Conservation (phyloP, 1,284 basidiomycete species). For the Heterobasidion parviporum region DNA sequence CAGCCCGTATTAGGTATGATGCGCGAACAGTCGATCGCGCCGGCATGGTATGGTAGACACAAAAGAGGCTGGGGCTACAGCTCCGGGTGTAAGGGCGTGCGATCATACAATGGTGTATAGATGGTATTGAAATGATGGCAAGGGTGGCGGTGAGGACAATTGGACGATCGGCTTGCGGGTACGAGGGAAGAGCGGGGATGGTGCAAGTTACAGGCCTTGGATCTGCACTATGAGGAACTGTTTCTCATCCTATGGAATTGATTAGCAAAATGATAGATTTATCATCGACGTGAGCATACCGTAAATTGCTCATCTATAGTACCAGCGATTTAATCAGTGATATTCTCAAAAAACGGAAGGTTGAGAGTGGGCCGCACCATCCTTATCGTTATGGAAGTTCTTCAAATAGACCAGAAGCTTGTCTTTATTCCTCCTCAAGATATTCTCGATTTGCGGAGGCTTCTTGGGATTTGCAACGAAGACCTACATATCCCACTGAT, state of each 20-base stretch:
- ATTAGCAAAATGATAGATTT: neutral
- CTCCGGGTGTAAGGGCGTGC: neutral
- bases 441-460: slow-evolving; percentile 88
- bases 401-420: slow-evolving; percentile 86
- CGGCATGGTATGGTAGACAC: neutral
- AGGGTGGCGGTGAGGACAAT: neutral
- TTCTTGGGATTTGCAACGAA: slow-evolving; percentile 99
- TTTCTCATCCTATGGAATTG: slow-evolving; percentile 73
- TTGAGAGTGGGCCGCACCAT: slow-evolving; percentile 45
- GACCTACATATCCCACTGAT: slow-evolving; percentile 42
- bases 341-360: slow-evolving; percentile 8
- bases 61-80: neutral
- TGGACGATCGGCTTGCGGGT: neutral
- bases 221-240: slow-evolving; percentile 93
- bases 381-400: slow-evolving; percentile 97
- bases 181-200: neutral
- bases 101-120: neutral
- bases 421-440: slow-evolving; percentile 90
- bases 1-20: neutral
- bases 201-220: slow-evolving; percentile 54
- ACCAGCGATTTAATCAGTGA: neutral
- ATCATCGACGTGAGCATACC: slow-evolving; percentile 27
- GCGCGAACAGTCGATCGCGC: neutral
- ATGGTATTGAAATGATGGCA: neutral
- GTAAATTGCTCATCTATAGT: slow-evolving; percentile 86